phyloP scores from a whole-genome alignment of 345 rosid species.

The Citrus trifoliata region DNA sequence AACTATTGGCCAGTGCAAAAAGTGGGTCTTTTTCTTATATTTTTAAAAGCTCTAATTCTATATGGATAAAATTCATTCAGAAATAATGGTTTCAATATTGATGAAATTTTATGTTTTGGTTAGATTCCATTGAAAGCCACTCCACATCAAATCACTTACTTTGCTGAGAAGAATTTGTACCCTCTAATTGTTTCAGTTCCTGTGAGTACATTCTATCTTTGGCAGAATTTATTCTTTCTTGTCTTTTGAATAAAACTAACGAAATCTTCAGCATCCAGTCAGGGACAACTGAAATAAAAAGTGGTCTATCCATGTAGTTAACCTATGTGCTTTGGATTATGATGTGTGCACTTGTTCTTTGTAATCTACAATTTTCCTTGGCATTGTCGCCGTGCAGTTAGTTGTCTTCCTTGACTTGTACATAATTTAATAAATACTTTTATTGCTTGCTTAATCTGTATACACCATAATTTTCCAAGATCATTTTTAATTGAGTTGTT shows the following conservation, averaged over 20 bases:
- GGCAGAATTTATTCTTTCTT: not conserved
- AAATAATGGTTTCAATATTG: not conserved
- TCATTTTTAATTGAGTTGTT: not conserved
- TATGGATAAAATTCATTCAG: not conserved
- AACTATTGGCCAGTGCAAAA: conserved; percentile 98
- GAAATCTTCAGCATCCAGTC: not conserved
- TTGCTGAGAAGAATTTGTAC: conserved; percentile 83
- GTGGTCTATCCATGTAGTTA: not conserved
- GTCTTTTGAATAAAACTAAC: no score
- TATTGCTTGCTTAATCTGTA: not conserved
- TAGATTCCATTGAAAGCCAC: conserved; percentile 92
- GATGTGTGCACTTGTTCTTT: not conserved
- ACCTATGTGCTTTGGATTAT: not conserved
- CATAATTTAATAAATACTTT: not conserved
- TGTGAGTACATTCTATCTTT: conserved; percentile 42
- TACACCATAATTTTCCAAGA: not conserved
- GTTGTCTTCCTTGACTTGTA: not conserved
- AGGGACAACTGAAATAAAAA: not conserved
- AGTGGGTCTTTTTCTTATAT: conserved; percentile 30
- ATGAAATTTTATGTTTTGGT: conserved; percentile 19
- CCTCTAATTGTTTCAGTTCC: conserved; percentile 85
- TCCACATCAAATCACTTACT: conserved; percentile 98
- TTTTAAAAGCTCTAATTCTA: not conserved
- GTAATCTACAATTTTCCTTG: not conserved
- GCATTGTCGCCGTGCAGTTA: not conserved